Evolutionary conservation across 2,329 filamentous ascomycete species (phyloP), one percentile per base, ranked within the genome.

Genomic region (Calycina herbarum): DNA sequence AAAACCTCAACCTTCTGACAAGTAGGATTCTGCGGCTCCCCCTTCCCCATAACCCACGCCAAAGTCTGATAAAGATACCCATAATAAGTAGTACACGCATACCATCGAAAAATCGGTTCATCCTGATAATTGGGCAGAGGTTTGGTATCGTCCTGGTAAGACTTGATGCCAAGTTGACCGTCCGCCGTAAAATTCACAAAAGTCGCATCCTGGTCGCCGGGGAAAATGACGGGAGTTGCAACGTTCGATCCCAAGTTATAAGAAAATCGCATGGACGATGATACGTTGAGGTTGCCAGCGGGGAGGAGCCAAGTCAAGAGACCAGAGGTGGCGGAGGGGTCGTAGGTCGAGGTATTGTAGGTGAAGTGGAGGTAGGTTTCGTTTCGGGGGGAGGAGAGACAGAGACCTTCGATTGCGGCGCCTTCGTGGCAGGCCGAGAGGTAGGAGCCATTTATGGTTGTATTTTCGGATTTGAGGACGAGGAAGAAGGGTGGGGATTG

Each of bases 401-500:
- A 83, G 63, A 83, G 78, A 11, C 75, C 77, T 70, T 82, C 81
- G 62, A 83, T 81, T 4, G 77, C 81, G 24, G 82, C 81, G 35
- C 82, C 82, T 66, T 78, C 76, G 70, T 83, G 81, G 73, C 81
- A 83, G 64, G 81, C 72, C 5, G 70, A 71, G 17, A 83, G 77
- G 6, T 75, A 73, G 13, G 72, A 58, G 63, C 78, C 78, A 59
- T 82, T 76, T 62, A 79, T 68, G 1, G 76, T 74, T 5, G 70
- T 67, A 65, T 82, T 78, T 1, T 72, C 60, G 27, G 80, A 80
- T 40, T 73, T 62, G 48, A 82, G 66, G 56, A 78, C 69, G 27
- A 83, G 76, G 35, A 77, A 64, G 76, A 83, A 83, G 15, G 81
- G 79, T 27, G 74, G 74, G 10, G 81, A 80, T 62, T 78, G 75